Conservation (phyloP, 1,284 basidiomycete species). For the Heterobasidion irregulare region DNA sequence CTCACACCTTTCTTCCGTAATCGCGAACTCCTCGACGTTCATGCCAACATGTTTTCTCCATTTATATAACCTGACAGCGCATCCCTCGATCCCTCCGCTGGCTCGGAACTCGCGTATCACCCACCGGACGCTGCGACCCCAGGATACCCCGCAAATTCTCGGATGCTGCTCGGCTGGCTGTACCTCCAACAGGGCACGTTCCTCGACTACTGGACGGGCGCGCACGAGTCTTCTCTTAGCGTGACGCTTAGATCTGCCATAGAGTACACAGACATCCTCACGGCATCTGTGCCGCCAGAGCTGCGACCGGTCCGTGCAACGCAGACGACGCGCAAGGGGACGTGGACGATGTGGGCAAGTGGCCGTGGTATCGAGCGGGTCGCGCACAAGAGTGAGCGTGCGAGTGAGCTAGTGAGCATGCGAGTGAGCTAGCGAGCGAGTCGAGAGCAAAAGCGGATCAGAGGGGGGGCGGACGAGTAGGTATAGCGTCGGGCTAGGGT, state of each 20-base stretch:
- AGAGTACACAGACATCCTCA: neutral
- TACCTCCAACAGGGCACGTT: constrained; percentile 51
- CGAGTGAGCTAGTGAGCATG: too few species aligned
- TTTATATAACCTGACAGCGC: constrained; percentile 24
- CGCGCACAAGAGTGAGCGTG: too few species aligned
- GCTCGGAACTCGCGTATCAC: constrained; percentile 42
- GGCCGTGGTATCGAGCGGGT: too few species aligned
- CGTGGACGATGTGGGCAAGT: too few species aligned
- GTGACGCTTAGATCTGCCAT: neutral
- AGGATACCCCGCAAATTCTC: constrained; percentile 50
- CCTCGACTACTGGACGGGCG: constrained; percentile 55
- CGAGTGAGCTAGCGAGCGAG: too few species aligned
- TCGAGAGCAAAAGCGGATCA: too few species aligned
- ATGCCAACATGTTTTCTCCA: constrained; percentile 16
- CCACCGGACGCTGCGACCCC: constrained; percentile 34
- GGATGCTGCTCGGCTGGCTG: constrained; percentile 49
- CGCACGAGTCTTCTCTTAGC: constrained; percentile 25
- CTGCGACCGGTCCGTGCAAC: constrained; percentile 30
- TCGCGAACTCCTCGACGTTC: constrained; percentile 28
- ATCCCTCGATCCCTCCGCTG: constrained; percentile 23
- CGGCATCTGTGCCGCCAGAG: constrained; percentile 25
- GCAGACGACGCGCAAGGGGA: too few species aligned
- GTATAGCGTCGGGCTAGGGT: too few species aligned
- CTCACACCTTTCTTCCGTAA: constrained; percentile 29
- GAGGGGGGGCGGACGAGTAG: too few species aligned